Evolutionary conservation across 768 basidiomycete genomes (phyloP), one percentile per base, ranked within the genome.

Genomic region (Hygrocybe coccinea): DNA sequence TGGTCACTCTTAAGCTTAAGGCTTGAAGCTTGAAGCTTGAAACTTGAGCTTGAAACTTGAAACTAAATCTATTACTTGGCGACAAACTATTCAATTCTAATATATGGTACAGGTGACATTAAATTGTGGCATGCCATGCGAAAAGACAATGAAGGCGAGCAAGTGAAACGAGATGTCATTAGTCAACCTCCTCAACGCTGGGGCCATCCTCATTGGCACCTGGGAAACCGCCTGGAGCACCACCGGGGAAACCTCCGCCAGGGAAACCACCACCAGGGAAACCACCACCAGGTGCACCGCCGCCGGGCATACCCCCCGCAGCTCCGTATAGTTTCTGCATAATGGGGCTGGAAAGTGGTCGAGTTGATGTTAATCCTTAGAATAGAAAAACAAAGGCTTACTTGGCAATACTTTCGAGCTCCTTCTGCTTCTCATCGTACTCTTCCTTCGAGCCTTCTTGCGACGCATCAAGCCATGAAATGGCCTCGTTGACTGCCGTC

Each of bases 381-480:
- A 15, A n/a, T 9, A 52, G 21, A 44, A 7, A 22, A 34, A 21
- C 35, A 1, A 37, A 33, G 21, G 69, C 64, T 29, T 71, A 76
- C 74, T 84, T 89, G 64, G 92, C 90, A 62, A 95, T 67, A 15
- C 66, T 74, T 76, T 97, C 94, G 50, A 97, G 78, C 74, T 97
- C 94, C 79, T 95, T 95, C 70, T 95, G 93, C 75, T 85, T 88
- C 65, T 79, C 80, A 71, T 90, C 89, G 74, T 95, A 94, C 76
- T 97, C 95, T 67, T 94, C 91, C 77, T 91, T 94, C 61, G 88
- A 88, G 1, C 83, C 95, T 67, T 95, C 91, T 67, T 92, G 88
- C 37, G 92, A 90, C 56, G 64, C 71, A 66, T 95, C 93, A 59
- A 97, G 85, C 89, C 89, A 92, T 35, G 76, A 67, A 74, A 97